A percentile compares a stretch with the other conserved stretches of the same genome.
Evolutionary conservation across 331 rosid species (phyloP).

Genomic region (Rosa hybrid): DNA sequence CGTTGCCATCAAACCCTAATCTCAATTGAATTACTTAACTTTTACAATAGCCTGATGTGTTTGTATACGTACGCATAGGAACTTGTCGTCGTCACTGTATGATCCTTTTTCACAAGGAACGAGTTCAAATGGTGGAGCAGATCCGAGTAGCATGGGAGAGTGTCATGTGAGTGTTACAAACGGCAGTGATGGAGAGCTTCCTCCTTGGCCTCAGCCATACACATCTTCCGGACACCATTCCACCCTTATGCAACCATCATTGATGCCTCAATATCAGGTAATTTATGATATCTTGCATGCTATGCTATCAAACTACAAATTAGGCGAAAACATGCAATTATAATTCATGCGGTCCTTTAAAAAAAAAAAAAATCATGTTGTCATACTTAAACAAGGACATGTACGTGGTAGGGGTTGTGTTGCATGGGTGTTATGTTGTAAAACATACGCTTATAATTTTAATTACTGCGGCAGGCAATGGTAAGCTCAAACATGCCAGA

Average conservation of each 20-base stretch:
- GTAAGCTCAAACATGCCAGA: slow-evolving; percentile 47
- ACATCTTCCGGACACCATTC: slow-evolving; percentile 30
- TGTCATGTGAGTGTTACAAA: slow-evolving; percentile 46
- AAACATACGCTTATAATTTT: not conserved
- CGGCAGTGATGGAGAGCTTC: slow-evolving; percentile 38
- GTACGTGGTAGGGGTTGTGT: not conserved
- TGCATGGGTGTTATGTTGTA: not conserved
- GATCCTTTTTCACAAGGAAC: slow-evolving; percentile 70
- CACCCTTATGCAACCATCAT: slow-evolving; percentile 21
- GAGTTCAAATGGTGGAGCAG: slow-evolving; percentile 35
- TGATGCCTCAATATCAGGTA: slow-evolving; percentile 49
- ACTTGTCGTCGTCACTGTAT: slow-evolving; percentile 48
- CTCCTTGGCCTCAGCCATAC: slow-evolving; percentile 64
- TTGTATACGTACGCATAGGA: slow-evolving; percentile 29
- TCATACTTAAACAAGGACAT: too few species aligned
- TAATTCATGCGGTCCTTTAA: too few species aligned
- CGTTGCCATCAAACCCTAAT: not conserved
- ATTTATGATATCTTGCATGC: not conserved
- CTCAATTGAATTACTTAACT: not conserved
- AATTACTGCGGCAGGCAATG: slow-evolving; percentile 37
- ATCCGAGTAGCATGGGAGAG: slow-evolving; percentile 46
- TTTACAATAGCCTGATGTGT: not conserved
- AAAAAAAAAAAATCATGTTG: too few species aligned
- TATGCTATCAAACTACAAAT: not conserved
- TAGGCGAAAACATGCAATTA: not conserved